Evolutionary conservation across 768 basidiomycete genomes (phyloP).

Genomic region (Rhizopogon sp.): DNA sequence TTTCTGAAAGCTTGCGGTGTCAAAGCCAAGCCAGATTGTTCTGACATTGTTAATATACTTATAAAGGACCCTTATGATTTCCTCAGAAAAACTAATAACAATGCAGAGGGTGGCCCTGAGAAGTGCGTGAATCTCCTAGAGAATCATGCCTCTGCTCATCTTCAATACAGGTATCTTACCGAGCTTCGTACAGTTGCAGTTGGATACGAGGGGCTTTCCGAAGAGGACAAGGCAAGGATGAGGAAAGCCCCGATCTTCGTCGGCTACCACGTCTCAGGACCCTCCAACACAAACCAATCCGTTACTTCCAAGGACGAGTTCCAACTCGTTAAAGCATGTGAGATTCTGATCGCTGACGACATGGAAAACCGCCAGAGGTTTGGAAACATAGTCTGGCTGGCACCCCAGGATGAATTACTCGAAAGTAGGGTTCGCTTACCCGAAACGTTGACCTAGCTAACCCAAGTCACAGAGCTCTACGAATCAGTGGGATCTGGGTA

Average conservation of each 20-base stretch:
- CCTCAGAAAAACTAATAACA: slow-evolving; percentile 59
- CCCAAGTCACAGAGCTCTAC: slow-evolving; percentile 54
- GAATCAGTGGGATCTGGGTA: slow-evolving; percentile 61
- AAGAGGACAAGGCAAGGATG: slow-evolving; percentile 44
- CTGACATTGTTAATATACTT: slow-evolving; percentile 66
- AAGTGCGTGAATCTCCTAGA: slow-evolving; percentile 38
- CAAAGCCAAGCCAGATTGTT: slow-evolving; percentile 75
- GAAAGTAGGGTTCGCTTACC: slow-evolving; percentile 50
- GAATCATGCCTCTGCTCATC: not conserved
- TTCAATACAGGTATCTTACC: slow-evolving; percentile 56
- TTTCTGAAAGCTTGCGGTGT: slow-evolving; percentile 84
- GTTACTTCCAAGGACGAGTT: slow-evolving; percentile 33
- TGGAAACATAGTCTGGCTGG: slow-evolving; percentile 61
- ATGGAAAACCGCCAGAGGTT: slow-evolving; percentile 70
- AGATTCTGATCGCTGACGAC: slow-evolving; percentile 81
- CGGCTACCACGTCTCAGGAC: slow-evolving; percentile 45
- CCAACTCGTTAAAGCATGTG: slow-evolving; percentile 56
- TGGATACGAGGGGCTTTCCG: slow-evolving; percentile 47
- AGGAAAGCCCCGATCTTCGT: slow-evolving; percentile 63
- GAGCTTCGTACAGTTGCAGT: slow-evolving; percentile 80
- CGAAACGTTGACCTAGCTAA: not conserved
- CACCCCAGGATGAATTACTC: slow-evolving; percentile 82
- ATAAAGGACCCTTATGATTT: slow-evolving; percentile 62
- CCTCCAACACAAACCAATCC: slow-evolving; percentile 27
- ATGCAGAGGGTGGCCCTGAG: slow-evolving; percentile 36